These are phyloP conservation scores for Ochetophila trinervis DNA, from an alignment of 306 rosid genomes.

Conservation along the genomic window DNA sequence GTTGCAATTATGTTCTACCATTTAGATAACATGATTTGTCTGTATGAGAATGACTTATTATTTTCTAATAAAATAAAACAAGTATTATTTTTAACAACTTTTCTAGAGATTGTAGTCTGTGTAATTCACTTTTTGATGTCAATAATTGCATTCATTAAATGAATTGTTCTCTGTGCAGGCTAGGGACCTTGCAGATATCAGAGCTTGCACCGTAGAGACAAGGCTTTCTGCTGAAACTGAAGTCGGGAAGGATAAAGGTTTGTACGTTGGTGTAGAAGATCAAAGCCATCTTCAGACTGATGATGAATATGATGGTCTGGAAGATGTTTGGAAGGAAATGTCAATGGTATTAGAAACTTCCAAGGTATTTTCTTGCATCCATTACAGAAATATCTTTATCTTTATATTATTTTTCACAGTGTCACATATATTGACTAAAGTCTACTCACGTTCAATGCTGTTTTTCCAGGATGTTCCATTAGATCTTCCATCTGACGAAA, in stretches of 20 bases:
- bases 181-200: conserved; percentile 22
- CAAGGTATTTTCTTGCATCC: conserved; percentile 44
- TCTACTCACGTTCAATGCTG: not conserved
- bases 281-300: conserved; percentile 35
- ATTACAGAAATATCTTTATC: not conserved
- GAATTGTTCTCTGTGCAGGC: conserved; percentile 36
- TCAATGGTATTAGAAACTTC: conserved; percentile 71
- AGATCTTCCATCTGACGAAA: conserved; percentile 44
- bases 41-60: not conserved
- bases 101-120: not conserved
- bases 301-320: conserved; percentile 58
- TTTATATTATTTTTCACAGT: not conserved
- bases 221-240: conserved; percentile 22
- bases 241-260: conserved; percentile 44
- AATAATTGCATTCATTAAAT: not conserved
- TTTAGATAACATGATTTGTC: not conserved
- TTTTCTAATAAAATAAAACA: too few relatives aligned
- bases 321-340: conserved; percentile 86
- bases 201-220: conserved; percentile 22
- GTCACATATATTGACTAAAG: not conserved
- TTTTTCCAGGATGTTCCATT: conserved; percentile 49
- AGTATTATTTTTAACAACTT: too few relatives aligned
- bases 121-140: not conserved
- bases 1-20: not conserved
- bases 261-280: conserved; percentile 62